phyloP scores from a whole-genome alignment of 257 asterid genomes.

The Lycium ferocissimum region DNA sequence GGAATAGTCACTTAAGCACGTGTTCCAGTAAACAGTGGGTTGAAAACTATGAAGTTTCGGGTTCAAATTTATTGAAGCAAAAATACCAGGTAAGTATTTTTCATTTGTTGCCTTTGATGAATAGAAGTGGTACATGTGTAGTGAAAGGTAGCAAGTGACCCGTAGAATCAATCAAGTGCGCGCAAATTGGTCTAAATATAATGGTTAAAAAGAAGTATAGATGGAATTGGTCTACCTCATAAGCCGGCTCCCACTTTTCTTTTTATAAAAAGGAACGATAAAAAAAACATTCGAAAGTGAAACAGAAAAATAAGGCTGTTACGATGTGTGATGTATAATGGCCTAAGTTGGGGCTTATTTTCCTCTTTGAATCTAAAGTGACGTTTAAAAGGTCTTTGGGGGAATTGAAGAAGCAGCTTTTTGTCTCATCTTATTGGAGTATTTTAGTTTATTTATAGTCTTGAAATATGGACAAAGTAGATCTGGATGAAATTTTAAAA shows the following conservation, averaged over 20 bases:
- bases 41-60: neutral
- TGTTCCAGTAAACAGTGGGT: no score
- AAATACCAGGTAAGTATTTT: no score
- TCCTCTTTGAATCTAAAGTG: neutral
- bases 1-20: no score
- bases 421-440: slow-evolving; percentile 35
- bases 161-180: no score
- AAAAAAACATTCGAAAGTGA: neutral
- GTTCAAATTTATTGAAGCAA: neutral
- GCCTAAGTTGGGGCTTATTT: neutral
- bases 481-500: slow-evolving; percentile 1
- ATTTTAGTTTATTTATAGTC: slow-evolving; percentile 26
- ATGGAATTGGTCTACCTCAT: no score
- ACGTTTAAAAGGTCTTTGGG: slow-evolving; percentile 10
- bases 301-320: neutral
- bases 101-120: no score
- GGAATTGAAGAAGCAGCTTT: slow-evolving; percentile 24
- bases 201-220: no score
- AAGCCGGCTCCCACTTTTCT: no score
- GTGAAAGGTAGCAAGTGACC: no score
- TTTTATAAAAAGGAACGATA: no score
- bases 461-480: slow-evolving; percentile 24
- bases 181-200: neutral
- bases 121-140: no score
- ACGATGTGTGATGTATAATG: neutral